phyloP scores from a whole-genome alignment of 2,329 filamentous ascomycete genomes.

The Pseudogymnoascus sp. region DNA sequence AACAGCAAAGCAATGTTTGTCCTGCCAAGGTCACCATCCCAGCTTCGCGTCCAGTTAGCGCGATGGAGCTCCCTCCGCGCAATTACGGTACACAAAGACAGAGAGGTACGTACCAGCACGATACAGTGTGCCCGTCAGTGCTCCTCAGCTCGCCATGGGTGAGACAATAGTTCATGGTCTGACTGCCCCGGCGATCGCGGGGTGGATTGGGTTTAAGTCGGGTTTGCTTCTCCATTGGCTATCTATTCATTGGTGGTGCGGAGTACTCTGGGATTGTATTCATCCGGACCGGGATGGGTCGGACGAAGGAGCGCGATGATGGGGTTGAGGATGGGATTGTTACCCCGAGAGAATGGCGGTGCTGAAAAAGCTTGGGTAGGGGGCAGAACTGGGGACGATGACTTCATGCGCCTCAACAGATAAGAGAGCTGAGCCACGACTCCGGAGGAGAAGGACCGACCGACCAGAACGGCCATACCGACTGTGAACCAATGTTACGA shows the following conservation, averaged over 20 bases:
- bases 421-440: background rate
- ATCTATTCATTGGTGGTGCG: background rate
- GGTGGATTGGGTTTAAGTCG: background rate
- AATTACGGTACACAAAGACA: background rate
- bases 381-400: background rate
- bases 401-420: background rate
- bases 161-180: background rate
- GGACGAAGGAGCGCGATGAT: background rate
- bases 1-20: background rate
- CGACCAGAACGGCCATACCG: background rate
- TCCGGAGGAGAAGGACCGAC: background rate
- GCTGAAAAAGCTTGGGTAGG: background rate
- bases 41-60: background rate
- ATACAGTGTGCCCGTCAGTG: background rate
- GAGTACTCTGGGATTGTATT: background rate
- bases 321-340: background rate
- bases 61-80: background rate
- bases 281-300: background rate
- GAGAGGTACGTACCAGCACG: background rate
- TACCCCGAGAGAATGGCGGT: background rate
- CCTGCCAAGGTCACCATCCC: background rate
- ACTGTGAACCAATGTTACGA: background rate
- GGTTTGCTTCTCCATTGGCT: background rate
- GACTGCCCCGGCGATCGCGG: background rate
- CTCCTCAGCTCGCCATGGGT: constrained; percentile 2